Evolutionary conservation across 257 asterid species (phyloP).

Genomic region (Salvia hispanica): DNA sequence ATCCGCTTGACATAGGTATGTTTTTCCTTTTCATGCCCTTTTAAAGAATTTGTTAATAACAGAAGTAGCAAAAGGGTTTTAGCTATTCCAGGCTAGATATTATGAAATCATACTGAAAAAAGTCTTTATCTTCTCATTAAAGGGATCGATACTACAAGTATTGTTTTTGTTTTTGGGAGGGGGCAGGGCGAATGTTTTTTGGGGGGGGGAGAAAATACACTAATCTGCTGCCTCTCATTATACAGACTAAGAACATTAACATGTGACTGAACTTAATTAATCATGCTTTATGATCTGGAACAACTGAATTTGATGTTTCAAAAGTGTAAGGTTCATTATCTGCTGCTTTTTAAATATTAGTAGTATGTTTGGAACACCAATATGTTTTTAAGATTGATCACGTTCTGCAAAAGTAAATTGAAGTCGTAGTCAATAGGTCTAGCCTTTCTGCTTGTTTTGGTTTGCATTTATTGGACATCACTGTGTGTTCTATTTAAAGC

Average conservation of each 20-base stretch:
- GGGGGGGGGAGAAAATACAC: not conserved
- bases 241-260: constrained; percentile 5
- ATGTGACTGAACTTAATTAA: constrained; percentile 13
- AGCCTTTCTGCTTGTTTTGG: not conserved
- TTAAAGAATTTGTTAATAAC: constrained; percentile 3
- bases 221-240: constrained; percentile 6
- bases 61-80: constrained; percentile 21
- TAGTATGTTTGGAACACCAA: not conserved
- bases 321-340: constrained; percentile 2
- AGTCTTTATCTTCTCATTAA: constrained; percentile 12
- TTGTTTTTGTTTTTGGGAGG: too few relatives aligned
- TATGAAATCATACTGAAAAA: constrained; percentile 5
- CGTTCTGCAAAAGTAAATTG: constrained; percentile 24
- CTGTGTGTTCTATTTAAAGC: constrained; percentile 4
- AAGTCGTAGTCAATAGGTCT: constrained; percentile 7
- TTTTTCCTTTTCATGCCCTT: constrained; percentile 21
- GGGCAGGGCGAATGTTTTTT: not conserved
- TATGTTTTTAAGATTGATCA: constrained; percentile 15
- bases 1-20: constrained; percentile 97
- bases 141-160: not conserved
- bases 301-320: constrained; percentile 5
- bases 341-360: constrained; percentile 3
- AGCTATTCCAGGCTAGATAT: constrained; percentile 10
- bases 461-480: constrained; percentile 19
- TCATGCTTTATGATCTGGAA: constrained; percentile 7